phyloP scores from a whole-genome alignment of 257 asterid species.

The Leptodermis oblonga region DNA sequence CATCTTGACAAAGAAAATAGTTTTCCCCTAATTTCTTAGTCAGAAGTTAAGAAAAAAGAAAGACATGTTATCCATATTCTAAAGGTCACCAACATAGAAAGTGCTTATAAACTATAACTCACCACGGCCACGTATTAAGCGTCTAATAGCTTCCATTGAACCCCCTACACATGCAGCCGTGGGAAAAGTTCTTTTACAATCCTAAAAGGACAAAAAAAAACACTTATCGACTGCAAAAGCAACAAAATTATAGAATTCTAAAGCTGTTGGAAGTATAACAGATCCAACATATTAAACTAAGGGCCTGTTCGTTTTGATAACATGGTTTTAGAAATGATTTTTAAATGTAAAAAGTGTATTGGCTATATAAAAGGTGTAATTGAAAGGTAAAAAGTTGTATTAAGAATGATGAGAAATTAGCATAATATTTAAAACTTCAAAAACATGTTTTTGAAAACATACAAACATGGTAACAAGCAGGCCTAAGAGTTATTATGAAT shows the following conservation, averaged over 20 bases:
- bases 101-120: slow-evolving; percentile 31
- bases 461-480: no score
- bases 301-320: no score
- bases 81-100: background rate
- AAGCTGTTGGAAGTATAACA: slow-evolving; percentile 1
- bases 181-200: slow-evolving; percentile 81
- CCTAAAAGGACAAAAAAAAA: slow-evolving; percentile 41
- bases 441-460: no score
- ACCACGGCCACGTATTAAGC: slow-evolving; percentile 81
- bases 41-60: background rate
- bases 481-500: background rate
- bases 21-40: background rate
- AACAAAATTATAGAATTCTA: background rate
- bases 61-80: background rate
- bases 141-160: slow-evolving; percentile 76
- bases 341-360: no score
- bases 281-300: no score
- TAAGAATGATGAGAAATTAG: no score
- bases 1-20: background rate
- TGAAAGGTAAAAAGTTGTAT: no score
- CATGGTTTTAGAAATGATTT: no score
- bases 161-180: slow-evolving; percentile 86
- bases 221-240: slow-evolving; percentile 2
- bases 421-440: no score
- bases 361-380: no score